Evolutionary conservation across 2,329 filamentous ascomycete genomes (phyloP).

Genomic region (Furcasterigmium sp.): DNA sequence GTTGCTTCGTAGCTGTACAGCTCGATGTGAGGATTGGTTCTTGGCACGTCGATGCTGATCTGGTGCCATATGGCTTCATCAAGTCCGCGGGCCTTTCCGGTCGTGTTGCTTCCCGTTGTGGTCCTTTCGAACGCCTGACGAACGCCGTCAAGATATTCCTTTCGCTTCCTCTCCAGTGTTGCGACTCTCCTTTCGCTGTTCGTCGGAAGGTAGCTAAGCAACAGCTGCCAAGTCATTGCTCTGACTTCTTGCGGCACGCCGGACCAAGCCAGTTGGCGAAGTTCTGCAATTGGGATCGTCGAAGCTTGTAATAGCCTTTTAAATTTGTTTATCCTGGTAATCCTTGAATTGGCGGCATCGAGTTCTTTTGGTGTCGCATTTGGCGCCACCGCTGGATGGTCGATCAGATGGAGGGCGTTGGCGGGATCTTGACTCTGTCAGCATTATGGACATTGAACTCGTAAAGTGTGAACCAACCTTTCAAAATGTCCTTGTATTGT

Average conservation of each 20-base stretch:
- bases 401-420: slow-evolving; percentile 91
- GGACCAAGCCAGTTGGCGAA: slow-evolving; percentile 86
- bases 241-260: slow-evolving; percentile 92
- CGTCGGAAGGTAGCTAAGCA: slow-evolving; percentile 93
- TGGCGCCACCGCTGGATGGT: slow-evolving; percentile 69
- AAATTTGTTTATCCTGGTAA: slow-evolving; percentile 96
- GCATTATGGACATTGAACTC: slow-evolving; percentile 6
- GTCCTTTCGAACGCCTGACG: slow-evolving; percentile 64
- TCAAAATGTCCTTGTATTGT: slow-evolving; percentile 94
- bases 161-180: slow-evolving; percentile 88
- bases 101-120: slow-evolving; percentile 20
- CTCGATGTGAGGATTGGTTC: slow-evolving; percentile 93
- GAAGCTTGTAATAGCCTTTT: slow-evolving; percentile 92
- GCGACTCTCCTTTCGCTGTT: slow-evolving; percentile 88
- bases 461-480: slow-evolving; percentile 39
- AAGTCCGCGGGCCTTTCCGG: slow-evolving; percentile 58
- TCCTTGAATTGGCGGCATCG: slow-evolving; percentile 80
- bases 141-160: slow-evolving; percentile 94
- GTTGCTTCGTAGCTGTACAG: slow-evolving; percentile 95
- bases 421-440: slow-evolving; percentile 58
- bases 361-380: slow-evolving; percentile 77
- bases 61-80: slow-evolving; percentile 99
- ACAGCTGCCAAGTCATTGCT: slow-evolving; percentile 97
- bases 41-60: slow-evolving; percentile 95
- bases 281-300: slow-evolving; percentile 77